phyloP scores from a whole-genome alignment of 805 yeast species.

The Wickerhamomyces kurtzmanii region DNA sequence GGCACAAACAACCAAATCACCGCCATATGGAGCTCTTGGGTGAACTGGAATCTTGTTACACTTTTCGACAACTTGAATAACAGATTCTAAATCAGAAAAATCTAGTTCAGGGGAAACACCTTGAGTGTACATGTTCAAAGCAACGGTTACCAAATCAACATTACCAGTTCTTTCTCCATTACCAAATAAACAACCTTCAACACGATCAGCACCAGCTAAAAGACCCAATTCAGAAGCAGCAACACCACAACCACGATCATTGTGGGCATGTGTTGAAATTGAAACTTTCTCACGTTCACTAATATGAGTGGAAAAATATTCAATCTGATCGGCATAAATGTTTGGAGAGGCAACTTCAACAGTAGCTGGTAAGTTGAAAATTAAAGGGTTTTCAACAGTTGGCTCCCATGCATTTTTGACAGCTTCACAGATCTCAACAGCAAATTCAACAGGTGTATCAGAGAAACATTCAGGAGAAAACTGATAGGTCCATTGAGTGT shows the following conservation, averaged over 20 bases:
- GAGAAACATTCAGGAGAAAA: slow-evolving; percentile 75
- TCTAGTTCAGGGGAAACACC: slow-evolving; percentile 68
- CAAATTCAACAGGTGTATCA: slow-evolving; percentile 66
- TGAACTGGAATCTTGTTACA: slow-evolving; percentile 71
- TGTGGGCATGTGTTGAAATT: slow-evolving; percentile 67
- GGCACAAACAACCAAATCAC: slow-evolving; percentile 71
- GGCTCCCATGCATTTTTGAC: slow-evolving; percentile 77
- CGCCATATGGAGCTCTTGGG: slow-evolving; percentile 75
- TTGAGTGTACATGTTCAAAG: slow-evolving; percentile 68
- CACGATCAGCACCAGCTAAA: slow-evolving; percentile 80
- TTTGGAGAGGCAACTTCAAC: slow-evolving; percentile 73
- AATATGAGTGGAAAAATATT: slow-evolving; percentile 59
- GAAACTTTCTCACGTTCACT: slow-evolving; percentile 63
- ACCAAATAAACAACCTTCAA: slow-evolving; percentile 76
- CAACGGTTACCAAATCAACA: slow-evolving; percentile 69
- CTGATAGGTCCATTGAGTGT: slow-evolving; percentile 62
- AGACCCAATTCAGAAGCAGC: slow-evolving; percentile 74
- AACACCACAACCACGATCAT: slow-evolving; percentile 78
- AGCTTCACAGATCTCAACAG: slow-evolving; percentile 71
- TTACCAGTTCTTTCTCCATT: slow-evolving; percentile 84
- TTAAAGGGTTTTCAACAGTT: slow-evolving; percentile 61
- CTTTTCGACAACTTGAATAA: slow-evolving; percentile 62
- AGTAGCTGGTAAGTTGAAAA: slow-evolving; percentile 74
- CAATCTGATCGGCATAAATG: slow-evolving; percentile 73
- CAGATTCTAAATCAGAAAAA: slow-evolving; percentile 55